Percentiles rank a stretch among this genome's conserved stretches.
phyloP scores from a whole-genome alignment of 495 filamentous ascomycete species.

The Penicillium malachiteum region DNA sequence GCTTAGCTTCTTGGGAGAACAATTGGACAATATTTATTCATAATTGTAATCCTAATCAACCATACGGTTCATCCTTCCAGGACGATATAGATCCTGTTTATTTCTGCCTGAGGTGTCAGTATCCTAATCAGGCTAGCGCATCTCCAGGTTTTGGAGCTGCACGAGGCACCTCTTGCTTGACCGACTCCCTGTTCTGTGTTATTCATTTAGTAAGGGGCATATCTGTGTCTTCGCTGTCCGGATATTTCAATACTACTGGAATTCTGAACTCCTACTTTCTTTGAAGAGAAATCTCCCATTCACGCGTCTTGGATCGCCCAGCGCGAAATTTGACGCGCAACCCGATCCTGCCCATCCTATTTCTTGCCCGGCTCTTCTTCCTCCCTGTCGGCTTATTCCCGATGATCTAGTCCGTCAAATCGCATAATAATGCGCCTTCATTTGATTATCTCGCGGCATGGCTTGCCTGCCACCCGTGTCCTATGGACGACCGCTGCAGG shows the following conservation, averaged over 20 bases:
- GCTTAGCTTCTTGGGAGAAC: too few relatives aligned
- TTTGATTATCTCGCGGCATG: constrained; percentile 76
- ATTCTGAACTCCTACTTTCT: background rate
- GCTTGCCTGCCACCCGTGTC: constrained; percentile 70
- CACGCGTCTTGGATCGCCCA: background rate
- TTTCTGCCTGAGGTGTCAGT: constrained; percentile 3
- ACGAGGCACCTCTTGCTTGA: constrained; percentile 4
- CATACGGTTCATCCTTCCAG: too few relatives aligned
- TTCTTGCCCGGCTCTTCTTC: background rate
- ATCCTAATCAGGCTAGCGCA: constrained; percentile 8
- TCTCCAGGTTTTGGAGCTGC: constrained; percentile 17
- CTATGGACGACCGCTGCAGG: constrained; percentile 62
- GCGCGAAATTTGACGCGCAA: constrained; percentile 5
- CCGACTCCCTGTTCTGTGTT: background rate
- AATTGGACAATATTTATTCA: too few relatives aligned
- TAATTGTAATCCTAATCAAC: too few relatives aligned
- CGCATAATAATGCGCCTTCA: constrained; percentile 70
- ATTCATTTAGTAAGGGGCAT: background rate
- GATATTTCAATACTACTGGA: background rate
- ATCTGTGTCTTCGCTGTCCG: background rate
- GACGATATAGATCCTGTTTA: constrained; percentile 2
- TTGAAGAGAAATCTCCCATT: background rate
- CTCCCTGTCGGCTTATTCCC: background rate
- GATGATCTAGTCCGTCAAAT: constrained; percentile 17
- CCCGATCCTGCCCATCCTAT: background rate